Percentiles rank a stretch among this genome's conserved stretches.
These are phyloP conservation scores for Marchantia paleacea DNA, from an alignment of 225 moss, liverwort and hornwort genomes.

Conservation along the genomic window DNA sequence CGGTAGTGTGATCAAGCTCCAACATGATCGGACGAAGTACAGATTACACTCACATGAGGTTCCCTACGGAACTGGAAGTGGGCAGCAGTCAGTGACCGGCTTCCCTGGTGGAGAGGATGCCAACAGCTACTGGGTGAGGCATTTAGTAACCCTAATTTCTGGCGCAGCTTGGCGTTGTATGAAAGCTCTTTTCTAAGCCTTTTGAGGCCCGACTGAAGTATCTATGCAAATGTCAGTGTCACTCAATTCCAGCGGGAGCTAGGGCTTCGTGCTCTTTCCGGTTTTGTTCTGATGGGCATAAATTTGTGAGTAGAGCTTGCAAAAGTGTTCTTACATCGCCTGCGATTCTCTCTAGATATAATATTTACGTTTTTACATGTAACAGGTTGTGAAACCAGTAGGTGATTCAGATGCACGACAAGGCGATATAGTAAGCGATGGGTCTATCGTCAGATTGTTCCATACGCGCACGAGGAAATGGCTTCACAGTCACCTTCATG, in stretches of 20 bases:
- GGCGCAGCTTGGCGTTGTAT: no score
- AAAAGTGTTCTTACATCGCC: background rate
- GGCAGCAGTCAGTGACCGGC: constrained; percentile 95
- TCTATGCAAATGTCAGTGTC: no score
- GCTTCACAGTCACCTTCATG: constrained; percentile 98
- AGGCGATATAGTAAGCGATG: constrained; percentile 71
- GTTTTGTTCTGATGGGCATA: background rate
- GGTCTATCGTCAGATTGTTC: constrained; percentile 65
- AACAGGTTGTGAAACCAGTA: constrained; percentile 62
- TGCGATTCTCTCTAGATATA: no score
- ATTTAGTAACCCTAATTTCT: background rate
- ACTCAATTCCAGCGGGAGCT: no score
- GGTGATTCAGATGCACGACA: constrained; percentile 53
- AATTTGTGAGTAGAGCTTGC: background rate
- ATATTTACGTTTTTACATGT: background rate
- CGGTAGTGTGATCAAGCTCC: constrained; percentile 91
- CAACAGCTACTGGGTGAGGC: constrained; percentile 94
- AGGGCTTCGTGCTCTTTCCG: background rate
- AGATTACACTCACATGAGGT: constrained; percentile 98
- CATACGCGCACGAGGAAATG: constrained; percentile 92
- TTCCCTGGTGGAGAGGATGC: constrained; percentile 92
- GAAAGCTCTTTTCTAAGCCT: no score
- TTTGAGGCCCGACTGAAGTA: no score
- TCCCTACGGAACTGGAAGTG: constrained; percentile 96
- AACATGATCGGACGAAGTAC: constrained; percentile 85